Evolutionary conservation across 441 rosid genomes (phyloP), one percentile per base, ranked within the genome.

Genomic region (Gossypium davidsonii): DNA sequence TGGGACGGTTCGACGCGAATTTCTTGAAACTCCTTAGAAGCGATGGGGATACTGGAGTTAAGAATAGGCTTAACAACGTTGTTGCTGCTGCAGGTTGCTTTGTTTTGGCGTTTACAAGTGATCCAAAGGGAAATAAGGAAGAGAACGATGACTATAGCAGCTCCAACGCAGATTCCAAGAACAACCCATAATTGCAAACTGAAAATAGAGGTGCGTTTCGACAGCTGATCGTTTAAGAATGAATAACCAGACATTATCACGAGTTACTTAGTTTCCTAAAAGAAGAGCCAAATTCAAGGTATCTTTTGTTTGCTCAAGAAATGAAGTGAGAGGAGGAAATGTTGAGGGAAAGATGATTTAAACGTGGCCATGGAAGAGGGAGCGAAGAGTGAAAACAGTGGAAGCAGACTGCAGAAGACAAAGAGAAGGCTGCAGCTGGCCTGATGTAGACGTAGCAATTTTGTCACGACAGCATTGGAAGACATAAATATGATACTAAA

Each of bases 41-140:
- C 85, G 9, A 71, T 83, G 0, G 97, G 96, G 71, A 90, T 83
- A 3, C 84, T 80, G 64, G 80, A 78, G 57, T 72, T 79, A 12
- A 65, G 34, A 1, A 81, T 44, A 17, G 81, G 63, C 39, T 83
- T 71, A 37, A 37, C 42, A 5, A 76, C 80, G 26, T 67, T 61
- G 59, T 75, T 26, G 68, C 14, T 58, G 62, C 31, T 74, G 49
- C 64, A 1, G 42, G 52, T 61, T 42, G 56, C 49, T 46, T 73
- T 74, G 76, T 74, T 81, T 67, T 49, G 71, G 72, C 90, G 81
- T 74, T 83, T 87, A 20, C 89, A 84, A 44, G 92, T 89, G 80
- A 94, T 83, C 88, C 91, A 94, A 69, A 94, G 89, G 70, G 98
- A 89, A 31, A 90, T 80, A 23, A 94, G 81, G 80, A 90, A 89